A percentile compares a stretch with the other conserved stretches of the same genome.
Evolutionary conservation across 2,329 filamentous ascomycete genomes (phyloP).

Genomic region (Aspergillus terreus): DNA sequence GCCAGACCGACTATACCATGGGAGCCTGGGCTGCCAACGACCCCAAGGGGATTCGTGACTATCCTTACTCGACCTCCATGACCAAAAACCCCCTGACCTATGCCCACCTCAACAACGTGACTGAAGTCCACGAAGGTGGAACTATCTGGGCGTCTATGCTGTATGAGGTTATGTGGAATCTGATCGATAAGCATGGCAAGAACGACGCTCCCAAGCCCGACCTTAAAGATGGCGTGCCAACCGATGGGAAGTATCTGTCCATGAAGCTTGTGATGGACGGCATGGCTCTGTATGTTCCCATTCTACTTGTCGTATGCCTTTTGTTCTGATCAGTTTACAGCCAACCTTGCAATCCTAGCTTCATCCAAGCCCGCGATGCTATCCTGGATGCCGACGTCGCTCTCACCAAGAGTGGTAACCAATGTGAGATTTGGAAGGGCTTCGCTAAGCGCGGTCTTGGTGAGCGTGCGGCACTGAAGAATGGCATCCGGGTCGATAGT

Average conservation of each 20-base stretch:
- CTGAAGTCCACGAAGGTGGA: conserved; percentile 10
- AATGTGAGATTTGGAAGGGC: conserved; percentile 14
- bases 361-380: conserved; percentile 13
- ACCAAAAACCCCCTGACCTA: conserved; percentile 10
- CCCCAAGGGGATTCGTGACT: conserved; percentile 7
- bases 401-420: conserved; percentile 10
- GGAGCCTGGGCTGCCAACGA: conserved; percentile 10
- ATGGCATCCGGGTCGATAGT: neutral
- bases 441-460: conserved; percentile 15
- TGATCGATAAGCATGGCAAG: conserved; percentile 16
- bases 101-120: conserved; percentile 6
- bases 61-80: conserved; percentile 12
- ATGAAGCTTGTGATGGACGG: conserved; percentile 16
- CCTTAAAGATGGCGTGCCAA: conserved; percentile 4
- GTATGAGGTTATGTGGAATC: conserved; percentile 15
- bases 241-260: conserved; percentile 12
- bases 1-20: conserved; percentile 7
- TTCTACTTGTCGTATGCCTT: neutral
- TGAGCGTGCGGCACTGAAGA: neutral
- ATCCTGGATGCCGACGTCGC: conserved; percentile 13
- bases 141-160: conserved; percentile 14
- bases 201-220: conserved; percentile 6
- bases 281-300: conserved; percentile 13
- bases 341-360: conserved; percentile 16
- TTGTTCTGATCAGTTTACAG: neutral